Evolutionary conservation across 345 rosid species (phyloP).

Genomic region (Geranium brycei): DNA sequence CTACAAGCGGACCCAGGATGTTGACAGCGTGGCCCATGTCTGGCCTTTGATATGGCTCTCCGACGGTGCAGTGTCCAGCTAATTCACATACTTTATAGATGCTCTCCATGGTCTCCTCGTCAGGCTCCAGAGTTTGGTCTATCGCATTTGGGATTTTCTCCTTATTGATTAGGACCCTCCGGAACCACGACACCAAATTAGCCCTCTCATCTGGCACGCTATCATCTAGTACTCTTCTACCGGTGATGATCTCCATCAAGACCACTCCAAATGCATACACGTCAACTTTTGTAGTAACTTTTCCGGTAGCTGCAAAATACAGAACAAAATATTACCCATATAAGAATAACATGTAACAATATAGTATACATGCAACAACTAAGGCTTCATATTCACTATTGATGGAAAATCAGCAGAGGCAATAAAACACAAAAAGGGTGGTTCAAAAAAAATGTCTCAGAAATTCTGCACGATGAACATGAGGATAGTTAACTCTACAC

Average conservation of each 20-base stretch:
- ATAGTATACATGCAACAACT: no score
- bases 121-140: constrained; percentile 39
- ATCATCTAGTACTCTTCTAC: constrained; percentile 74
- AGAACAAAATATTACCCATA: background rate
- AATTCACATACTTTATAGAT: constrained; percentile 60
- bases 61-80: constrained; percentile 81
- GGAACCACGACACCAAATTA: constrained; percentile 80
- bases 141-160: constrained; percentile 47
- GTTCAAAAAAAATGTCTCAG: no score
- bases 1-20: constrained; percentile 58
- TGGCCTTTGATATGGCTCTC: constrained; percentile 71
- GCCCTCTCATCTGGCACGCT: constrained; percentile 47
- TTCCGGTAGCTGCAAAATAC: constrained; percentile 57
- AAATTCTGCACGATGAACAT: no score
- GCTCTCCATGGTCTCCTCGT: constrained; percentile 49
- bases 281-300: constrained; percentile 83
- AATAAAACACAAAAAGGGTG: background rate
- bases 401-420: no score
- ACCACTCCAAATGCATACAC: constrained; percentile 78
- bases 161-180: constrained; percentile 43
- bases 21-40: constrained; percentile 86
- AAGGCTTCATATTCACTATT: no score
- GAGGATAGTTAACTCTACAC: background rate
- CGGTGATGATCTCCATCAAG: constrained; percentile 74
- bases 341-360: background rate